Percentiles rank a stretch among this genome's conserved stretches.
Conservation (phyloP, 495 filamentous ascomycete genomes). For the Aspergillus bridgeri region DNA sequence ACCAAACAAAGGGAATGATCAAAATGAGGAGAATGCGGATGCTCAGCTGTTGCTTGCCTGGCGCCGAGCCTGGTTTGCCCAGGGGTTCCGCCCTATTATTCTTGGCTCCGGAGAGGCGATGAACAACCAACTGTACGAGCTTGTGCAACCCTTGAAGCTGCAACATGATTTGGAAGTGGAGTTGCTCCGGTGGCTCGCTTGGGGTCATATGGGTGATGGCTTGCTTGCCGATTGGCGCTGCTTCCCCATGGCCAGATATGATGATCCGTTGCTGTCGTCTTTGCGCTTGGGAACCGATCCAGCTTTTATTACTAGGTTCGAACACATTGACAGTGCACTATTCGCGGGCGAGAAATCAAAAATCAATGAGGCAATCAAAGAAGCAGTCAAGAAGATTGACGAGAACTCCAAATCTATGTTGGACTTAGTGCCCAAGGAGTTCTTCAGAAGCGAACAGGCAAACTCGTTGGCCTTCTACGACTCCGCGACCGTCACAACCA, state of each 20-base stretch:
- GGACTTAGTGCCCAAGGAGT: slow-evolving; percentile 51
- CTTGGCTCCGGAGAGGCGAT: slow-evolving; percentile 77
- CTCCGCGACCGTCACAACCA: slow-evolving; percentile 50
- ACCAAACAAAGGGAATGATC: slow-evolving; percentile 56
- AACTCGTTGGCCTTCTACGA: slow-evolving; percentile 77
- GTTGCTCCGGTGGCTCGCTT: slow-evolving; percentile 83
- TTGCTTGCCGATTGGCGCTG: slow-evolving; percentile 74
- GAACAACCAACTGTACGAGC: slow-evolving; percentile 74
- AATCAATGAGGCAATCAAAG: slow-evolving; percentile 64
- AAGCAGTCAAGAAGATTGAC: slow-evolving; percentile 57
- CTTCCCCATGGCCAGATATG: slow-evolving; percentile 79
- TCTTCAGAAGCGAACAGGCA: slow-evolving; percentile 64
- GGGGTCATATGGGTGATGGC: slow-evolving; percentile 89
- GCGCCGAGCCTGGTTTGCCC: slow-evolving; percentile 90
- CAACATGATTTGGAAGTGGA: slow-evolving; percentile 61
- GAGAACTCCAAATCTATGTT: slow-evolving; percentile 53
- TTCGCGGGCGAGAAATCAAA: slow-evolving; percentile 67
- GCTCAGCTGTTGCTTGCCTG: slow-evolving; percentile 78
- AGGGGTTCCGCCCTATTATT: slow-evolving; percentile 85
- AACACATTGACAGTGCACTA: slow-evolving; percentile 66
- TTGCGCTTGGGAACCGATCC: slow-evolving; percentile 73
- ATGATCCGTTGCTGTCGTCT: slow-evolving; percentile 67
- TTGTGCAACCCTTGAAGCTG: slow-evolving; percentile 52
- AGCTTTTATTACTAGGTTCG: slow-evolving; percentile 64
- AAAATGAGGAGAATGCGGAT: slow-evolving; percentile 63